These are phyloP conservation scores for Globisporangium iwayamae DNA, from an alignment of 352 stramenopile genomes.

Conservation along the genomic window DNA sequence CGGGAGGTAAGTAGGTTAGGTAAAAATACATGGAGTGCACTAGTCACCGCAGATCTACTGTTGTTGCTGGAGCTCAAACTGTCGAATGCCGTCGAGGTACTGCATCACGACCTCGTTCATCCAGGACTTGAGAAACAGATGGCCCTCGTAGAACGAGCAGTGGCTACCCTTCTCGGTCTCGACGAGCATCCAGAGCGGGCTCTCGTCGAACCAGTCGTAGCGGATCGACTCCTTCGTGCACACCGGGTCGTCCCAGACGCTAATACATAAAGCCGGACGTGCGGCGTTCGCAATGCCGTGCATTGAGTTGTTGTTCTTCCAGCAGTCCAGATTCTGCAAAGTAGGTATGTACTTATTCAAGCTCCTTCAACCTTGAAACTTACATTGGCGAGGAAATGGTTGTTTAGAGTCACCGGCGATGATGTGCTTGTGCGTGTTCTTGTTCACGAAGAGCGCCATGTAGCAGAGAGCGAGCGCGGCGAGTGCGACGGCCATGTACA, in stretches of 20 bases:
- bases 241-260: conserved; percentile 71
- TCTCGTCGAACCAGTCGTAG: conserved; percentile 47
- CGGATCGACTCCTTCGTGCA: conserved; percentile 71
- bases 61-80: conserved; percentile 18
- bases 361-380: neutral
- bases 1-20: too few relatives aligned
- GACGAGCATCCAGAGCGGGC: conserved; percentile 51
- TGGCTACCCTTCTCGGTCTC: conserved; percentile 57
- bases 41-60: too few relatives aligned
- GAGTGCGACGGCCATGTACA: neutral
- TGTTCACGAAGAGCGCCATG: conserved; percentile 3
- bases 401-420: conserved; percentile 11
- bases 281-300: conserved; percentile 43
- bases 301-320: conserved; percentile 76
- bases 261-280: conserved; percentile 64
- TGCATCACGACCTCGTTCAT: conserved; percentile 45
- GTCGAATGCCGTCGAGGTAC: conserved; percentile 54
- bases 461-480: neutral
- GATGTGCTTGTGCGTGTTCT: conserved; percentile 8
- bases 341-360: neutral
- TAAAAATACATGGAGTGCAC: too few relatives aligned
- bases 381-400: conserved; percentile 8
- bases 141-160: conserved; percentile 72
- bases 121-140: conserved; percentile 62
- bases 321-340: conserved; percentile 15